Conservation (phyloP, 176 grass and related monocot species). For the Tuctoria greenei region DNA sequence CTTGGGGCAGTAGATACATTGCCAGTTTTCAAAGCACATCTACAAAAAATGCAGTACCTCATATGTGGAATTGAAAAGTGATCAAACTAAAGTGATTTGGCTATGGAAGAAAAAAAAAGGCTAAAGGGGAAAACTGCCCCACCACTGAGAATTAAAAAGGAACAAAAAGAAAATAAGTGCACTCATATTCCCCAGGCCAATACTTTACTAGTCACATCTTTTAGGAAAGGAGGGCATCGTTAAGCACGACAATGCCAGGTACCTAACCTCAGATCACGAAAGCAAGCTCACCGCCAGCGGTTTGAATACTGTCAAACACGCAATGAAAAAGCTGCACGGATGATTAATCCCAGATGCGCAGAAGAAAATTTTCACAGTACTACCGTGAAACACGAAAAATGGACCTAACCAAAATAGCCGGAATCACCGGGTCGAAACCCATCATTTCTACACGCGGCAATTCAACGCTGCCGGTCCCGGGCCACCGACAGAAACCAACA, state of each 20-base stretch:
- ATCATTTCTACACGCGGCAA: neutral
- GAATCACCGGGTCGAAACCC: slow-evolving; percentile 28
- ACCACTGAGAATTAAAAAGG: slow-evolving; percentile 36
- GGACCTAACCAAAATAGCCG: slow-evolving; percentile 3
- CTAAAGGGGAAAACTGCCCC: slow-evolving; percentile 25
- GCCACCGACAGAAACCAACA: slow-evolving; percentile 2
- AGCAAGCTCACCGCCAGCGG: slow-evolving; percentile 11
- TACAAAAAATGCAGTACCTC: slow-evolving; percentile 22
- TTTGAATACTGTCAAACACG: slow-evolving; percentile 30
- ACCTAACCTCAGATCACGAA: slow-evolving; percentile 35
- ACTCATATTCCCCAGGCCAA: slow-evolving; percentile 20
- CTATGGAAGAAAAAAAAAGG: slow-evolving; percentile 46
- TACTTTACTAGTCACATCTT: slow-evolving; percentile 48
- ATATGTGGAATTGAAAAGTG: slow-evolving; percentile 14
- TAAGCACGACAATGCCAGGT: slow-evolving; percentile 42
- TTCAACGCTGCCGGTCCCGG: slow-evolving; percentile 15
- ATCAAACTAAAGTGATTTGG: slow-evolving; percentile 30
- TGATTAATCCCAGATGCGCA: slow-evolving; percentile 15
- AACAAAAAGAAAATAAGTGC: slow-evolving; percentile 32
- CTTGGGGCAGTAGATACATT: neutral
- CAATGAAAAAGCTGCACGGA: slow-evolving; percentile 23
- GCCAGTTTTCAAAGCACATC: neutral
- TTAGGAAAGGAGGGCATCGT: slow-evolving; percentile 45
- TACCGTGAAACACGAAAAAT: slow-evolving; percentile 19
- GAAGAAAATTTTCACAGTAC: neutral